Evolutionary conservation across 805 yeast genomes (phyloP), one percentile per base, ranked within the genome.

Genomic region (Kuraishia cidri): DNA sequence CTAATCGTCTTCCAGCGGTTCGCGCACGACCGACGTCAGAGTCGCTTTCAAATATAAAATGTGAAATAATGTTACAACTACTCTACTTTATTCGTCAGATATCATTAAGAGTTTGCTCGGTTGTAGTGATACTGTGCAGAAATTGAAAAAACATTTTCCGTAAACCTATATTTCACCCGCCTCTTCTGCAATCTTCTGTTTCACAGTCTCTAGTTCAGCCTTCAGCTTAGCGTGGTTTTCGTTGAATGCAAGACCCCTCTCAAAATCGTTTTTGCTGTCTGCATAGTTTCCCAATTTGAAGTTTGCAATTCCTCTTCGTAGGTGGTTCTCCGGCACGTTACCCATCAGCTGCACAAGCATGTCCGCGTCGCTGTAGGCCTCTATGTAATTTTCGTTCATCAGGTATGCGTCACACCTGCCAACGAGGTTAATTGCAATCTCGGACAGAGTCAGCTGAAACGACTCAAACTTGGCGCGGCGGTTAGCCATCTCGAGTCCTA

Each of bases 391-490:
- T 26, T 70, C 65, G 33, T 64, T 56, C 50, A 75, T 63, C 47
- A 80, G 58, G 42, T 72, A 64, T 0, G 87, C 76, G 47, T 82
- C 94, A 17, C 84, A 70, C 40, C 88, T 65, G 32, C 82, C 76
- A 64, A 77, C 75, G 34, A 82, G 54, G 48, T 81, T 72, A 43
- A 76, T 66, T 27, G 73, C 66, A 31, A 79, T 54, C 50, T 82
- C 92, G 50, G 76, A 82, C 31, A 81, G 52, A 18, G 83, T 79
- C 11, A 79, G 66, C 39, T 75, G 86, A 52, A 82, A 82, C 4
- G 80, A 63, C 48, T 82, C 92, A 59, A 79, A 80, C 48, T 79
- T 77, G 26, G 79, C 70, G 54, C 92, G 67, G 44, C 79, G 75
- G 30, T 64, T 52, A 11, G 80, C 72, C 68, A 79, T 69, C 34